Percentiles rank a stretch among this genome's conserved stretches.
Conservation (phyloP, 2,329 filamentous ascomycete species). For the Ophiostoma pallidulum region DNA sequence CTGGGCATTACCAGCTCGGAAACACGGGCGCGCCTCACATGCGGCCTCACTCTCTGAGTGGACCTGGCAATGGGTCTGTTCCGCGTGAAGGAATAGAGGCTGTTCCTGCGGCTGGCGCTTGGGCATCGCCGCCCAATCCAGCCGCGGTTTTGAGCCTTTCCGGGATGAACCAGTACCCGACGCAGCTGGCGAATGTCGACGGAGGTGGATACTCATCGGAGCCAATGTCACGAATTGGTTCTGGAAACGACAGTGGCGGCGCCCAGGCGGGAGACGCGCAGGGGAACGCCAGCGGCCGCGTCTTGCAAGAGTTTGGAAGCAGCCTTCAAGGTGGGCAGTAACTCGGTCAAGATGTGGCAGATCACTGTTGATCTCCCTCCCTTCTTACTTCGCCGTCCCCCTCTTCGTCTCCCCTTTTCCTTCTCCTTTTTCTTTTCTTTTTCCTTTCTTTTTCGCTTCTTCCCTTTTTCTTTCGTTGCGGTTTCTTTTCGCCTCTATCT, state of each 20-base stretch:
- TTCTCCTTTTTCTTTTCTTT: no score
- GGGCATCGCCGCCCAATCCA: background rate
- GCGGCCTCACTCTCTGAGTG: background rate
- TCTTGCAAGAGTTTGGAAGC: background rate
- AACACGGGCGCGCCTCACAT: background rate
- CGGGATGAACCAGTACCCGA: background rate
- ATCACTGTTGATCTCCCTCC: no score
- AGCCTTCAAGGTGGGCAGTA: background rate
- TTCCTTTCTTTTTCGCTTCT: no score
- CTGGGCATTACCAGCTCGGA: background rate
- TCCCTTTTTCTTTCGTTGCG: background rate
- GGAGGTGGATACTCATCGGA: conserved; percentile 9
- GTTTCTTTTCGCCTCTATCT: background rate
- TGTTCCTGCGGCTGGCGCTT: background rate
- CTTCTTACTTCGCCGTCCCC: no score
- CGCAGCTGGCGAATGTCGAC: background rate
- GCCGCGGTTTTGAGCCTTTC: background rate
- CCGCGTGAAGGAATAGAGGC: background rate
- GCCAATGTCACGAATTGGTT: conserved; percentile 18
- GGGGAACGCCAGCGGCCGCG: background rate
- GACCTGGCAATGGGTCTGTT: background rate
- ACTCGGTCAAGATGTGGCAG: no score
- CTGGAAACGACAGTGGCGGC: conserved; percentile 5
- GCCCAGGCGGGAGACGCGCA: background rate
- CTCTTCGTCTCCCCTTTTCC: no score